Conservation (phyloP, 148 eudicot species). For the Camellia lanceoleosa region DNA sequence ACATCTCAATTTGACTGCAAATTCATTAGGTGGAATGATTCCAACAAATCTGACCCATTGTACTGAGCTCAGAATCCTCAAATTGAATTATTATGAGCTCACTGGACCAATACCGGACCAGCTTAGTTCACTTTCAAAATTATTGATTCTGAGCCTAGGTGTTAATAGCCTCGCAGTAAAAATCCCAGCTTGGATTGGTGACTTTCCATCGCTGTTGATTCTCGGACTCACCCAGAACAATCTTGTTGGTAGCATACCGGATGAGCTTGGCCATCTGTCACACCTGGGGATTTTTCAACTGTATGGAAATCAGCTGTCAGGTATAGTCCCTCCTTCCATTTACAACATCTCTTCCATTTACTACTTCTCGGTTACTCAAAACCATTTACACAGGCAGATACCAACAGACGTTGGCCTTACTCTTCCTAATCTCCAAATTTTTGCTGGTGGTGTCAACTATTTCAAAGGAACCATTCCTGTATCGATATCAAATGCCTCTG, state of each 20-base stretch:
- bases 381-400: conserved; percentile 15
- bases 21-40: conserved; percentile 30
- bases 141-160: conserved; percentile 3
- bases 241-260: conserved; percentile 24
- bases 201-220: conserved; percentile 24
- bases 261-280: conserved; percentile 10
- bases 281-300: conserved; percentile 9
- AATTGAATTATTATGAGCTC: conserved; percentile 9
- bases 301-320: conserved; percentile 11
- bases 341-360: conserved; percentile 24
- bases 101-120: conserved; percentile 36
- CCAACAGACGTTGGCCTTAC: conserved; percentile 14
- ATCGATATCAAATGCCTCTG: too few relatives aligned
- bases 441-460: conserved; percentile 14
- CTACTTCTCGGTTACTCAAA: neutral
- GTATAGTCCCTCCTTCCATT: conserved; percentile 20
- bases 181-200: conserved; percentile 29
- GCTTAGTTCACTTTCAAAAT: conserved; percentile 19
- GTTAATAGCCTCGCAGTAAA: conserved; percentile 15
- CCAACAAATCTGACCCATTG: conserved; percentile 30
- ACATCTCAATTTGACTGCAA: conserved; percentile 13
- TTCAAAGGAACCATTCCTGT: conserved; percentile 17
- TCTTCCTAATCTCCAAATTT: conserved; percentile 20
- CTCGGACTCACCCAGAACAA: conserved; percentile 7
- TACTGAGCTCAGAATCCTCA: conserved; percentile 19